Evolutionary conservation across 1,284 basidiomycete genomes (phyloP), one percentile per base, ranked within the genome.

Genomic region (Trichosporon faecale): DNA sequence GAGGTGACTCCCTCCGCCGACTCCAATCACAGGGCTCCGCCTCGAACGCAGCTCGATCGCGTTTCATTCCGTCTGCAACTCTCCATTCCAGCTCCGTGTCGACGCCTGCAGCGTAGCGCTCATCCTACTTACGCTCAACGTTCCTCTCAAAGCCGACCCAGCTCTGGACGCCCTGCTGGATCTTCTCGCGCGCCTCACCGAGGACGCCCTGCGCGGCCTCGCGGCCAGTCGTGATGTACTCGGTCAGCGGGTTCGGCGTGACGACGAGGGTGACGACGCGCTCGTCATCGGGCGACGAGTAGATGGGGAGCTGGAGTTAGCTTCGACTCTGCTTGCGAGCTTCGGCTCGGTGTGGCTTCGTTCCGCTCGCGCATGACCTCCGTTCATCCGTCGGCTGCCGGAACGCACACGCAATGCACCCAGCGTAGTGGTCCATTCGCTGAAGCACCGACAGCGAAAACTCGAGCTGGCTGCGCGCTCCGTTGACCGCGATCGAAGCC

Each of bases 71-170:
- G 31, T 9, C 31, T 33, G 31, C 31, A 33, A 9, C 31, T 33
- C 3, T 33, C 9, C 4, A 33, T 14, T 44, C 40, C 40, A 44
- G 18, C 40, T 44, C 40, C 40, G n/a, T 16, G 9, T 37, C 35
- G 35, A 2, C 35, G 16, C 16, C 40, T 44, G 3, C 12, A 33
- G 37, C 49, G 21, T 1, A 8, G 11, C 52, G 6, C 16, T 31
- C 12, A 9, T 9, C 4, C 4, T 2, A 88, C 93, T 78, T 80
- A 94, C 94, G 84, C 85, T 95, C 93, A 55, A 94, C 89, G 18
- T 87, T 86, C 74, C 91, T 87, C 79, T 95, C 93, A 61, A 94
- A 86, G 25, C 87, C 88, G 76, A 96, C 91, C 93, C 93, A 95
- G 72, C 85, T 86, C 25, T 88, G 88, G 11, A 95, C 88, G 57